phyloP scores from a whole-genome alignment of 768 basidiomycete genomes.

The Cyathus striatus region DNA sequence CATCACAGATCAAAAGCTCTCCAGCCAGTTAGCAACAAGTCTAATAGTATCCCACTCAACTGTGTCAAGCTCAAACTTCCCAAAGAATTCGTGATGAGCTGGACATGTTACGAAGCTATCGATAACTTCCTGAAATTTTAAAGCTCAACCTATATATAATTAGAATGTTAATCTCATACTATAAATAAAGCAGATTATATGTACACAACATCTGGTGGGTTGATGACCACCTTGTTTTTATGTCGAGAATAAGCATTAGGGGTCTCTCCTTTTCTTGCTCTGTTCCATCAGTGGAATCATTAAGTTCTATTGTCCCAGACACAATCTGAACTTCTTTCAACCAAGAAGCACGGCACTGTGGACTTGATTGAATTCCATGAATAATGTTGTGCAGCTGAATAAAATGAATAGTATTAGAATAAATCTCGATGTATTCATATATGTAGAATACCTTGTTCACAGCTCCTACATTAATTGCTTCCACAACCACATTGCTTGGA shows the following conservation, averaged over 20 bases:
- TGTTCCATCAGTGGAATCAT: not conserved
- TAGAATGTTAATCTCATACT: not conserved
- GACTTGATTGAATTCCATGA: slow-evolving; percentile 13
- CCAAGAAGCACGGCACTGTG: slow-evolving; percentile 15
- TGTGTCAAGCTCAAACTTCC: not conserved
- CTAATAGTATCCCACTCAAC: not conserved
- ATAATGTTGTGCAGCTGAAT: slow-evolving; percentile 24
- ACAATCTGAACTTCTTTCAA: too few species aligned
- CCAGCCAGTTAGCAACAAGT: not conserved
- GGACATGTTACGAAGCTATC: not conserved
- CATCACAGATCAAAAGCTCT: slow-evolving; percentile 12
- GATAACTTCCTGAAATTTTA: not conserved
- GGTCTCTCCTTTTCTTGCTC: not conserved
- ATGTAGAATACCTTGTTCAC: too few species aligned
- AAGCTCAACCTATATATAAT: not conserved
- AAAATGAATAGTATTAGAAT: too few species aligned
- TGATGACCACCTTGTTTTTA: not conserved
- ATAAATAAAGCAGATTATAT: not conserved
- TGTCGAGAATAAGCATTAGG: not conserved
- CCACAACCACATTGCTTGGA: not conserved
- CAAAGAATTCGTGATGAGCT: not conserved
- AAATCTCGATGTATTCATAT: too few species aligned
- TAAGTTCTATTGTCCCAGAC: too few species aligned
- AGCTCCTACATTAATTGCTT: slow-evolving; percentile 4
- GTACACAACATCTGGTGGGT: not conserved